These are phyloP conservation scores for Saksenaea vasiformis DNA, from an alignment of 371 early-diverging fungal species.

Conservation along the genomic window DNA sequence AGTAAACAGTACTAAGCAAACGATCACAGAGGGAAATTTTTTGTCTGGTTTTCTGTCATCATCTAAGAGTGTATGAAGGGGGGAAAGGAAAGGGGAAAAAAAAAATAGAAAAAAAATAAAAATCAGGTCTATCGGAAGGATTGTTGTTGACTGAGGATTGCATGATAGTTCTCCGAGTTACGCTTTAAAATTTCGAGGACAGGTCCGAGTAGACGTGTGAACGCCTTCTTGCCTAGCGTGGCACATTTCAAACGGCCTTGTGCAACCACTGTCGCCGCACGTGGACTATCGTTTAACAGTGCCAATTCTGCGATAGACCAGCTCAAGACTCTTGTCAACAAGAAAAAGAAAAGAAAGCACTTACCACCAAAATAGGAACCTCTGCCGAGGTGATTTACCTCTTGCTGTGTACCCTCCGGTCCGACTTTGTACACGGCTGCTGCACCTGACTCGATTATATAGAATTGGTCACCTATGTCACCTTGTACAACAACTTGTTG, in stretches of 20 bases:
- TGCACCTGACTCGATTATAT: conserved; percentile 87
- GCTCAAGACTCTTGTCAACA: conserved; percentile 84
- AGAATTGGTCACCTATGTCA: conserved; percentile 62
- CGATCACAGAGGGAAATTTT: neutral
- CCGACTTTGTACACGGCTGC: conserved; percentile 49
- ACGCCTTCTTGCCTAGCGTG: conserved; percentile 87
- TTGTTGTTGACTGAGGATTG: conserved; percentile 27
- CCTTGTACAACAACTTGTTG: conserved; percentile 73
- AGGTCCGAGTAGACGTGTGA: conserved; percentile 90
- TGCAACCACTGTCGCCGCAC: conserved; percentile 86
- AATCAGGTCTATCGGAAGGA: neutral
- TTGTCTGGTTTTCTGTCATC: neutral
- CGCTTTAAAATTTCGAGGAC: conserved; percentile 87
- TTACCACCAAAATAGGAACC: conserved; percentile 97
- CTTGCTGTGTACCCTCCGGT: conserved; percentile 70
- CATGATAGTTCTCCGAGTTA: conserved; percentile 77
- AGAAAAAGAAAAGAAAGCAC: conserved; percentile 76
- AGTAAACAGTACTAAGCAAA: neutral
- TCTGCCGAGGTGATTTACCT: conserved; percentile 74
- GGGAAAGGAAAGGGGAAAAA: neutral
- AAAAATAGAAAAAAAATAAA: too few relatives aligned
- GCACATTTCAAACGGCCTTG: conserved; percentile 88
- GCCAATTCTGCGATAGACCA: conserved; percentile 82
- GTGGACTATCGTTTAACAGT: conserved; percentile 85
- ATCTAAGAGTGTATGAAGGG: neutral